Evolutionary conservation across 2,329 filamentous ascomycete genomes (phyloP), one percentile per base, ranked within the genome.

Genomic region (Xylaria sp.): DNA sequence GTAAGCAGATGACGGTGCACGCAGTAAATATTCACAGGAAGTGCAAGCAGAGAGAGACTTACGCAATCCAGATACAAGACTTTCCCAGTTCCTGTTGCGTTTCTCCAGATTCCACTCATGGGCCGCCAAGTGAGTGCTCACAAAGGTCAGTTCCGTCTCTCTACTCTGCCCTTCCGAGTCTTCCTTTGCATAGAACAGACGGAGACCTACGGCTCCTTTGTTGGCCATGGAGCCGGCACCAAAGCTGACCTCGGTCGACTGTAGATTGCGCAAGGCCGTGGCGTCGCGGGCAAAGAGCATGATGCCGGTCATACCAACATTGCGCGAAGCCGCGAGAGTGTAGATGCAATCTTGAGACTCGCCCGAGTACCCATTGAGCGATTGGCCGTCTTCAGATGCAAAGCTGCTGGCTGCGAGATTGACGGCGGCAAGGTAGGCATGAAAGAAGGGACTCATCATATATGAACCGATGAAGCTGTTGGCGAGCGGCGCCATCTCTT

Each of bases 201-300:
- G 82, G 62, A 93, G 80, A 0, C 89, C 94, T 0, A 96, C 89
- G 2, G 92, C 93, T 35, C 93, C 94, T 75, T 99, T 99, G 74
- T 97, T 97, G 13, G 92, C 94, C 88, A 96, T 94, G 54, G 93
- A 88, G 59, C 86, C 87, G 0, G 92, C 74, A 0, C 94, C 94
- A 53, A 97, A 89, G 0, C 94, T 92, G 1, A 92, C 88, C 56
- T 89, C 90, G 1, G 89, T 91, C n/a, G 84, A 86, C 65, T 91
- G 83, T n/a, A 94, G 77, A 68, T 83, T 79, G 56, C 78, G 76
- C 55, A 97, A 78, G 23, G 81, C 79, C 7, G 80, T 74, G 0
- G 82, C 79, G 48, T 87, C 80, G 59, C 85, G 85, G 18, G 87
- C 89, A 72, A 96, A 96, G 16, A 97, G 81, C 80, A 97, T 84